These are phyloP conservation scores for Cutaneotrichosporon dermatis DNA, from an alignment of 1,284 basidiomycete genomes.

Conservation along the genomic window DNA sequence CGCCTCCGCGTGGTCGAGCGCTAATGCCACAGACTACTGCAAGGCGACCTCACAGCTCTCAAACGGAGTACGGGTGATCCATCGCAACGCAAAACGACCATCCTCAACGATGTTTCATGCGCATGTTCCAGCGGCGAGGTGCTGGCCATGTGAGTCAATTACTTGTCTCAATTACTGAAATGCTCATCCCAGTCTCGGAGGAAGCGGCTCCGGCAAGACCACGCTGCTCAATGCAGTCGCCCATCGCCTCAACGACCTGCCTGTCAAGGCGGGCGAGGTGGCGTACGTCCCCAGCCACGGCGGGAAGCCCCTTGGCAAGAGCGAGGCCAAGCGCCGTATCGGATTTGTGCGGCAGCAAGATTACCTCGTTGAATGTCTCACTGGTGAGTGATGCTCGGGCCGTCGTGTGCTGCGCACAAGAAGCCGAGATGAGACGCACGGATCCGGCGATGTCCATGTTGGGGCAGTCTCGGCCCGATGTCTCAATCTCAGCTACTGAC, in stretches of 20 bases:
- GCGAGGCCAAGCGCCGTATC: conserved; percentile 42
- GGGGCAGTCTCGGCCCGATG: too few species aligned
- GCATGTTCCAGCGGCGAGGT: conserved; percentile 46
- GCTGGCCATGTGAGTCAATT: conserved; percentile 43
- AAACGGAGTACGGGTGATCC: conserved; percentile 11
- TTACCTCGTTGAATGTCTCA: conserved; percentile 47
- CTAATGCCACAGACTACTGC: conserved; percentile 3
- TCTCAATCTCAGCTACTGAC: not conserved
- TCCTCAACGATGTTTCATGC: conserved; percentile 44
- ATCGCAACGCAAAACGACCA: conserved; percentile 30
- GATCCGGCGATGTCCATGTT: too few species aligned
- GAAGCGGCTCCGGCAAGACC: conserved; percentile 49
- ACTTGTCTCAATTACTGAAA: too few species aligned
- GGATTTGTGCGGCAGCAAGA: conserved; percentile 49
- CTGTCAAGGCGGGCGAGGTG: conserved; percentile 40
- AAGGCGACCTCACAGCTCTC: conserved; percentile 9
- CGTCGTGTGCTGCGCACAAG: too few species aligned
- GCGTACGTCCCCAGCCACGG: conserved; percentile 12
- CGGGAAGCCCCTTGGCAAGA: conserved; percentile 14
- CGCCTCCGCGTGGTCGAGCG: too few species aligned
- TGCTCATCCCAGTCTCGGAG: conserved; percentile 34
- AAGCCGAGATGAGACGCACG: too few species aligned
- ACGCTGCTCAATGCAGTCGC: conserved; percentile 50
- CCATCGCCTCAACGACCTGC: conserved; percentile 42
- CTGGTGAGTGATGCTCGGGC: conserved; percentile 30